Evolutionary conservation across 345 rosid species (phyloP).

Genomic region (Citrus maxima): DNA sequence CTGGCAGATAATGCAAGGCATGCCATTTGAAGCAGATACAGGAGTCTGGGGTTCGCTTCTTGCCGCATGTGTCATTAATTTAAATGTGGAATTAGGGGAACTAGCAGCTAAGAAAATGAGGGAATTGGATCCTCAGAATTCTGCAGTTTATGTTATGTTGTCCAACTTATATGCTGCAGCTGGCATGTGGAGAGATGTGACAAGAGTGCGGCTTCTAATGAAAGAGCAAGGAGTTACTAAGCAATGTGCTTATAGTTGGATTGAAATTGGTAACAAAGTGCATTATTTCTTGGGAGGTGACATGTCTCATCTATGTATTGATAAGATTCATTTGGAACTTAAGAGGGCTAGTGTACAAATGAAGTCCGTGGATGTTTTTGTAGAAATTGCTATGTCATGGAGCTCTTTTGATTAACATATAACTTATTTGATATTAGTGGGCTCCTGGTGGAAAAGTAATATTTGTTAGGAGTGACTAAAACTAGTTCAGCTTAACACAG

Average conservation of each 20-base stretch:
- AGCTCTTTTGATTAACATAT: slow-evolving; percentile 15
- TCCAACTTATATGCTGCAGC: slow-evolving; percentile 37
- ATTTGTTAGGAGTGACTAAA: background rate
- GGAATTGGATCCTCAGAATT: slow-evolving; percentile 24
- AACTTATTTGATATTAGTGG: background rate
- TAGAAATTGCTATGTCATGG: slow-evolving; percentile 12
- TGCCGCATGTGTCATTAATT: slow-evolving; percentile 23
- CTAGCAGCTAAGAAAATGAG: slow-evolving; percentile 26
- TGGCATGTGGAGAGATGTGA: slow-evolving; percentile 32
- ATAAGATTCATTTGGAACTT: slow-evolving; percentile 19
- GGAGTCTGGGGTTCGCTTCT: slow-evolving; percentile 30
- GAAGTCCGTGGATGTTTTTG: slow-evolving; percentile 15
- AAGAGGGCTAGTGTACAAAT: slow-evolving; percentile 18
- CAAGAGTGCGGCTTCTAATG: slow-evolving; percentile 27
- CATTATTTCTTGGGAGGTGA: slow-evolving; percentile 32
- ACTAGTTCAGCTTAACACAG: background rate
- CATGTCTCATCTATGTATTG: slow-evolving; percentile 15
- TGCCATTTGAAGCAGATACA: slow-evolving; percentile 25
- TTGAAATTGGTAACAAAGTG: slow-evolving; percentile 27
- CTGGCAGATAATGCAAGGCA: slow-evolving; percentile 15
- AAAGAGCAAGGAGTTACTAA: slow-evolving; percentile 25
- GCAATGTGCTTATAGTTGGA: slow-evolving; percentile 33
- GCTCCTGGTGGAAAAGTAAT: background rate
- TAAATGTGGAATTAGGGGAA: slow-evolving; percentile 28
- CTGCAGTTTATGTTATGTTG: slow-evolving; percentile 24